phyloP scores from a whole-genome alignment of 345 rosid species.

The Erodium maritimum region DNA sequence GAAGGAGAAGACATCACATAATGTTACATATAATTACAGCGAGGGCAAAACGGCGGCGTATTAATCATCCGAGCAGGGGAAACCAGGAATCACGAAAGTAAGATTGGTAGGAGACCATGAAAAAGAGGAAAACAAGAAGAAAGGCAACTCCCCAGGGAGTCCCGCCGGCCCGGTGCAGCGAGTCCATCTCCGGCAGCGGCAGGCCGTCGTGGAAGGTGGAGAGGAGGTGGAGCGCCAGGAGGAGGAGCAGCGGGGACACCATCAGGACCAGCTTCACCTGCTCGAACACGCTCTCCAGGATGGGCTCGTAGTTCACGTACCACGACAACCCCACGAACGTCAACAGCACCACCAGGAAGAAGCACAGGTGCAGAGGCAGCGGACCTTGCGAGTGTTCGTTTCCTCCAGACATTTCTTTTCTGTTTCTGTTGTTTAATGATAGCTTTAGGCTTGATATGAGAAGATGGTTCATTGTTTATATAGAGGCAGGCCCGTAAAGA shows the following conservation, averaged over 20 bases:
- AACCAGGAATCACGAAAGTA: slow-evolving; percentile 49
- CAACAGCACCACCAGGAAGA: slow-evolving; percentile 31
- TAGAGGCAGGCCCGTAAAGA: too few species aligned
- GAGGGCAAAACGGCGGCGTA: not conserved
- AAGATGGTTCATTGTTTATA: too few species aligned
- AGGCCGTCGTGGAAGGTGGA: slow-evolving; percentile 20
- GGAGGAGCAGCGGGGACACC: slow-evolving; percentile 33
- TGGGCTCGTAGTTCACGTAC: slow-evolving; percentile 42
- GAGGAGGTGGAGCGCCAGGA: slow-evolving; percentile 32
- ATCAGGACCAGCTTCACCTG: slow-evolving; percentile 37
- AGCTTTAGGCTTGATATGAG: too few species aligned
- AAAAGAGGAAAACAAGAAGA: slow-evolving; percentile 35
- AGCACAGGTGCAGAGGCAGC: slow-evolving; percentile 36
- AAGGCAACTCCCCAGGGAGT: slow-evolving; percentile 48
- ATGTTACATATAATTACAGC: too few species aligned
- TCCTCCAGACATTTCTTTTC: too few species aligned
- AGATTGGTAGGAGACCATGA: slow-evolving; percentile 49
- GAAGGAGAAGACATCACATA: too few species aligned
- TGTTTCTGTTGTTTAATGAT: too few species aligned
- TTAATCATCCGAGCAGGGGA: slow-evolving; percentile 16
- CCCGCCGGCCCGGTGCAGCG: slow-evolving; percentile 41
- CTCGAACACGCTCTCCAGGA: slow-evolving; percentile 29
- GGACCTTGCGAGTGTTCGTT: not conserved
- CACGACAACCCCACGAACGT: slow-evolving; percentile 32
- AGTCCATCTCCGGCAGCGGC: slow-evolving; percentile 27